Evolutionary conservation across 2,329 filamentous ascomycete genomes (phyloP), one percentile per base, ranked within the genome.

Genomic region (Blumeriella jaapii): DNA sequence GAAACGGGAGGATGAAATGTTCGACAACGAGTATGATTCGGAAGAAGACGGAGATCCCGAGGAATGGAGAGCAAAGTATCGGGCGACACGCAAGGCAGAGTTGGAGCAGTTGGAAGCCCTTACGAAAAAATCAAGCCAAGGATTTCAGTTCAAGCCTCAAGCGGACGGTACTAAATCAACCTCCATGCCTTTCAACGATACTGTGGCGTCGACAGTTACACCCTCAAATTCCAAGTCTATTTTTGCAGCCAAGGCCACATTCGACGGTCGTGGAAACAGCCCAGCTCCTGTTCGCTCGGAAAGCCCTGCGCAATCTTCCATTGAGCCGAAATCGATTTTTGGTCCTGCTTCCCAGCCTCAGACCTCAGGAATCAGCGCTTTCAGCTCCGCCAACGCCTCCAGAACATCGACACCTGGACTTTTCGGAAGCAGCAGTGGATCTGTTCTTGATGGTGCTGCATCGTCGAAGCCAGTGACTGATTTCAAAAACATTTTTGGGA

Each of bases 401-500:
- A 31, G 49, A 29, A 31, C 49, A 28, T 48, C 51, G 16, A 54
- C 49, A 17, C 49, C 51, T 22, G 46, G 36, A n/a, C 25, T 39
- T n/a, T 36, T 43, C 18, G 41, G 42, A 34, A 46, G 41, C 24
- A 24, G 30, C 24, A 38, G 35, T 22, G 47, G 47, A 20, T 53
- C 52, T 12, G 45, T 55, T 22, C 39, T 54, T 16, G 50, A 51
- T 31, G 41, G 41, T 10, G 39, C 44, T 40, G 35, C 37, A n/a
- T 28, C 45, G 9, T 42, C 39, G 13, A 49, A 52, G 20, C 37
- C 42, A 8, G 20, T 37, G 8, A 23, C 41, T n/a, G 42, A 45
- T 36, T 31, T 35, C 26, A 48, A 55, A 29, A 75, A 77, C 49
- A 74, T 75, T 31, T 78, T 78, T 49, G 66, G 65, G 15, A 69